phyloP scores from a whole-genome alignment of 768 basidiomycete species.

The Boletus tomentosulus region DNA sequence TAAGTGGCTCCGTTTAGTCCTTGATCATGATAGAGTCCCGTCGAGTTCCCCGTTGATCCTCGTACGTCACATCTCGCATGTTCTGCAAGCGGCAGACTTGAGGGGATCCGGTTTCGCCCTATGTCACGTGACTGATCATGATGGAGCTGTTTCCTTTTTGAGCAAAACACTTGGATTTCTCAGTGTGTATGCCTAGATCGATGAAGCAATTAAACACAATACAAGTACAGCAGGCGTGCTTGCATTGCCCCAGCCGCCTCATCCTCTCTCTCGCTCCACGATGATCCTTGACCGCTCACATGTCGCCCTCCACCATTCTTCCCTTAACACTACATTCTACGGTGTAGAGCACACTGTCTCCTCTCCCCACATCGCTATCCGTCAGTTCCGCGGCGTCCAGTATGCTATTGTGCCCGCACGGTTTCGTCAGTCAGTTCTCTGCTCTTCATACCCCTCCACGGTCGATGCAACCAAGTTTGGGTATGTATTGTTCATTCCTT shows the following conservation, averaged over 20 bases:
- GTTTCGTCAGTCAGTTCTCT: constrained; percentile 69
- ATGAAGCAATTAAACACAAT: constrained; percentile 16
- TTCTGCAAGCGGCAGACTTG: neutral
- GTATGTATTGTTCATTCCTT: constrained; percentile 37
- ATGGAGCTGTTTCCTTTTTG: constrained; percentile 18
- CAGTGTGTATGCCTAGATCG: constrained; percentile 16
- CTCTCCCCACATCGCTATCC: constrained; percentile 49
- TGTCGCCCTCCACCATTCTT: constrained; percentile 43
- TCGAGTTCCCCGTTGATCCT: constrained; percentile 11
- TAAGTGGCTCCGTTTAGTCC: too few species aligned
- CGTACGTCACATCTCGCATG: constrained; percentile 9
- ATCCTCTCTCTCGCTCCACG: constrained; percentile 3
- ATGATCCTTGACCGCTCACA: constrained; percentile 30
- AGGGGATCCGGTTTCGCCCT: constrained; percentile 1
- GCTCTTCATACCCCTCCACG: constrained; percentile 49
- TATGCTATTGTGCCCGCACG: constrained; percentile 71
- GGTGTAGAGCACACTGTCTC: constrained; percentile 63
- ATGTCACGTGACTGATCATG: constrained; percentile 24
- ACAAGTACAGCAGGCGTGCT: constrained; percentile 13
- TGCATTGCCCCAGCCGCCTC: neutral
- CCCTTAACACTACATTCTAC: constrained; percentile 60
- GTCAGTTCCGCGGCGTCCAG: constrained; percentile 76
- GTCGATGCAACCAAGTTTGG: constrained; percentile 66
- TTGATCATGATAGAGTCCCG: neutral
- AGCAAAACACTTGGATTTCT: constrained; percentile 22